A percentile compares a stretch with the other conserved stretches of the same genome.
Evolutionary conservation across 208 protist genomes (phyloP).

Genomic region (Hexamita inflata): DNA sequence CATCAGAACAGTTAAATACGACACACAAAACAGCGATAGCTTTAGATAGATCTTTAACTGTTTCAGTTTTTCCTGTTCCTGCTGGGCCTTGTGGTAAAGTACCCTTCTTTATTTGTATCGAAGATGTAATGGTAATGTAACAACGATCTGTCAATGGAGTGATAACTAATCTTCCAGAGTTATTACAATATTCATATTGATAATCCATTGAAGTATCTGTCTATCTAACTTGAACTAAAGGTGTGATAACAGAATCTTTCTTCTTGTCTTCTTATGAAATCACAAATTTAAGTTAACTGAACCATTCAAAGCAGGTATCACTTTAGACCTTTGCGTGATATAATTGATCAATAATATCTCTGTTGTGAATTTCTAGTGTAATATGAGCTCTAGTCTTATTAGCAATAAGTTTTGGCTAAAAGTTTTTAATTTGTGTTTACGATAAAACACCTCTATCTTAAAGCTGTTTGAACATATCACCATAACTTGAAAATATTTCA

Average conservation of each 20-base stretch:
- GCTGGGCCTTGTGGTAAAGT: constrained; percentile 84
- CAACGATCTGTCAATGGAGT: constrained; percentile 84
- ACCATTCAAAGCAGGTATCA: constrained; percentile 78
- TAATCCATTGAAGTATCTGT: constrained; percentile 70
- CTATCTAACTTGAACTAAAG: constrained; percentile 65
- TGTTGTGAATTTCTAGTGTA: constrained; percentile 90
- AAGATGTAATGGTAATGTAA: constrained; percentile 89
- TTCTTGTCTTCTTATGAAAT: constrained; percentile 27
- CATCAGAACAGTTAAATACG: constrained; percentile 94
- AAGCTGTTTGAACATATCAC: not conserved
- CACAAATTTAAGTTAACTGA: constrained; percentile 79
- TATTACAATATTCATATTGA: constrained; percentile 90
- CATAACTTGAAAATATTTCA: not conserved
- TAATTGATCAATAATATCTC: constrained; percentile 81
- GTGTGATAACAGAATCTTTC: not conserved
- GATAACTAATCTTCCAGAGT: constrained; percentile 82
- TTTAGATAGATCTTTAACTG: constrained; percentile 90
- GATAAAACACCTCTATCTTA: no score
- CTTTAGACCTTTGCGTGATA: constrained; percentile 43
- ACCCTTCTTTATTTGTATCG: constrained; percentile 73
- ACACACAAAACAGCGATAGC: constrained; percentile 82
- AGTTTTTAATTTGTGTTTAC: not conserved
- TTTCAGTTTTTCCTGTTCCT: constrained; percentile 94
- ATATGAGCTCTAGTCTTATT: constrained; percentile 46
- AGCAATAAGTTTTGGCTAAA: not conserved